Base-by-base conservation (phyloP, 2,329 filamentous ascomycete genomes). In the Colletotrichum sojae region DNA sequence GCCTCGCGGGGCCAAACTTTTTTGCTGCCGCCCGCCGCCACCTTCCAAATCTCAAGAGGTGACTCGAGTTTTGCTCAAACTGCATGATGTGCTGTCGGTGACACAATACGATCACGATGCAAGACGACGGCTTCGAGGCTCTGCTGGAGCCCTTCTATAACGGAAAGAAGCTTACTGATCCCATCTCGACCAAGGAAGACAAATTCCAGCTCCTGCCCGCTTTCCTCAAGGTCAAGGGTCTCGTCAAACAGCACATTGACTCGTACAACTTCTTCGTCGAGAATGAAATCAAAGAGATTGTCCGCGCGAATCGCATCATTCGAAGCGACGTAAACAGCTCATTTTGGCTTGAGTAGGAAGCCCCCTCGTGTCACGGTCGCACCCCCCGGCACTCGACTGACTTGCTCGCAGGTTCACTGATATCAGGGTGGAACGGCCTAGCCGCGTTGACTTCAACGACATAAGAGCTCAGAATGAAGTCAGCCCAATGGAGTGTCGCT, bases 211-310 rank as follows among this genome's bases (percentile, higher is more conserved):
- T 99, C 49, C 83, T 99, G 31, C 97, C 96, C 0, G 96, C 96
- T n/a, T 99, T 99, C 80, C 84, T 99, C 68, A 98, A 98, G 81
- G 95, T 98, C 76, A 99, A 99, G 82, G 95, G 95, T 66, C 85
- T 98, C 66, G 95, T 98, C 61, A 98, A 98, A 81, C 95, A 98
- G 85, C 95, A 98, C 80, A 95, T 97, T 77, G 97, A 99, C 83
- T 98, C 96, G 25, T 99, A 97, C 86, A 98, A 99, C 83, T 97
- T 96, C 83, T 98, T 99, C 75, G 92, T 98, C 73, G 94, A 99
- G 75, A 92, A 97, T 65, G 95, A 98, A 78, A 91, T 99, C 79
- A 97, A 97, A 83, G 95, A 98, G 76, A 99, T 99, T 74, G 92
- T 99, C 73, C 91, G 94, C 78, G 93, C 95, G 59, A 98, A 98